Evolutionary conservation across 192 early-diverging fungal genomes (phyloP).

Genomic region (Backusella sp.): DNA sequence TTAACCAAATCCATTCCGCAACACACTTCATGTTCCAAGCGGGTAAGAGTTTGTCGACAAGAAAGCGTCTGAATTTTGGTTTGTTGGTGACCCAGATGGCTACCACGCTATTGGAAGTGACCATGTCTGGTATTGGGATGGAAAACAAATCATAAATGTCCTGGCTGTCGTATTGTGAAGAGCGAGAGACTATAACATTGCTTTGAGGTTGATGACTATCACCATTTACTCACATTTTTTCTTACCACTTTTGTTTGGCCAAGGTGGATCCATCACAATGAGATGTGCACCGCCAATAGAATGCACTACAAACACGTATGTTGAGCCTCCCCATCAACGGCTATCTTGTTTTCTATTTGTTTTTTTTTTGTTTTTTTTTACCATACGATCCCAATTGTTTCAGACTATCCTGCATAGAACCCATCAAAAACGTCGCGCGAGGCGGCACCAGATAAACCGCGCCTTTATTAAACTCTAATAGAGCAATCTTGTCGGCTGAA

Average conservation of each 20-base stretch:
- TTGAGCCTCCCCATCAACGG: neutral
- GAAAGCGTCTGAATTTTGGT: constrained; percentile 55
- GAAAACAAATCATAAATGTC: constrained; percentile 68
- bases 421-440: constrained; percentile 17
- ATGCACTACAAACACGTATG: constrained; percentile 15
- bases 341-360: neutral
- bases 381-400: constrained; percentile 9
- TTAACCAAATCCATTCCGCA: constrained; percentile 67
- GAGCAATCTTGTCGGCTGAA: neutral
- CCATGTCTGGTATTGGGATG: constrained; percentile 53
- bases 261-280: constrained; percentile 65
- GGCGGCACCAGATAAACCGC: constrained; percentile 19
- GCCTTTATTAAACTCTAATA: neutral
- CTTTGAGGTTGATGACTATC: too few species aligned
- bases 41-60: constrained; percentile 64
- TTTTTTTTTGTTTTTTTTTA: neutral
- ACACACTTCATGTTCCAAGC: constrained; percentile 57
- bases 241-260: constrained; percentile 64
- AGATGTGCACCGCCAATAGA: constrained; percentile 40
- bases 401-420: constrained; percentile 22
- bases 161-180: constrained; percentile 50
- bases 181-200: constrained; percentile 39
- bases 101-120: constrained; percentile 33
- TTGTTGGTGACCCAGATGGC: constrained; percentile 77
- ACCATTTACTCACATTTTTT: neutral